These are phyloP conservation scores for Kentomonas sorsogonicus DNA, from an alignment of 208 protist species.

Conservation along the genomic window DNA sequence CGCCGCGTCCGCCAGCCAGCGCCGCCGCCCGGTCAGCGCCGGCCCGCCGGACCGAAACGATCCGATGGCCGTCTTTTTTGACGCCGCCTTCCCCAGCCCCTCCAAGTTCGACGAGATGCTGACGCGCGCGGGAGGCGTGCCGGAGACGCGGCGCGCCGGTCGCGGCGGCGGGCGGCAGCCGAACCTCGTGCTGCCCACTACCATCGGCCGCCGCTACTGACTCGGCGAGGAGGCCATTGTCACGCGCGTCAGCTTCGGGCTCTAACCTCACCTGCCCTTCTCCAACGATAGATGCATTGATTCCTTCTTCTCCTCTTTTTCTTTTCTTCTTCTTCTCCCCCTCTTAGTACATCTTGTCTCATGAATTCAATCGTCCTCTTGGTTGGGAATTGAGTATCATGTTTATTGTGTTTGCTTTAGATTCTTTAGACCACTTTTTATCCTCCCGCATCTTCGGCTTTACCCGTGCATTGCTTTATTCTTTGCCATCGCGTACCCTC, in stretches of 20 bases:
- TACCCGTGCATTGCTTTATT: too few relatives aligned
- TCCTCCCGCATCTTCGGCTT: too few relatives aligned
- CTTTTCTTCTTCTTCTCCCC: conserved; percentile 13
- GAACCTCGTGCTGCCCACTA: conserved; percentile 57
- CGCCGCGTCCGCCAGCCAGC: too few relatives aligned
- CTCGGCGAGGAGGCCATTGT: too few relatives aligned
- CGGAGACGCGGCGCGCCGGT: conserved; percentile 29
- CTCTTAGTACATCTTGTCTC: too few relatives aligned
- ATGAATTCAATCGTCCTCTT: too few relatives aligned
- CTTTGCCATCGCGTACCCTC: too few relatives aligned
- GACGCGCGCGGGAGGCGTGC: conserved; percentile 61
- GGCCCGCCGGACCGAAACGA: conserved; percentile 38
- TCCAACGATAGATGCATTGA: conserved; percentile 9
- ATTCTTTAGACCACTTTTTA: too few relatives aligned
- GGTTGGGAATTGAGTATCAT: too few relatives aligned
- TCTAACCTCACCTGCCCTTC: too few relatives aligned
- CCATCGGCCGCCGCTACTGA: conserved; percentile 62
- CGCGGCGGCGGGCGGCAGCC: conserved; percentile 40
- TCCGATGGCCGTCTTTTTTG: conserved; percentile 84
- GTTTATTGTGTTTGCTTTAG: too few relatives aligned
- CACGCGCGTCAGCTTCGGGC: too few relatives aligned
- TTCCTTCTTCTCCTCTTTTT: conserved; percentile 6
- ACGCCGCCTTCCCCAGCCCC: conserved; percentile 75
- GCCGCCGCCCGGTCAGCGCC: conserved; percentile 7
- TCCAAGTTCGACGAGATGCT: conserved; percentile 89